Conservation (phyloP, 345 rosid species). For the Nasturtium officinale region DNA sequence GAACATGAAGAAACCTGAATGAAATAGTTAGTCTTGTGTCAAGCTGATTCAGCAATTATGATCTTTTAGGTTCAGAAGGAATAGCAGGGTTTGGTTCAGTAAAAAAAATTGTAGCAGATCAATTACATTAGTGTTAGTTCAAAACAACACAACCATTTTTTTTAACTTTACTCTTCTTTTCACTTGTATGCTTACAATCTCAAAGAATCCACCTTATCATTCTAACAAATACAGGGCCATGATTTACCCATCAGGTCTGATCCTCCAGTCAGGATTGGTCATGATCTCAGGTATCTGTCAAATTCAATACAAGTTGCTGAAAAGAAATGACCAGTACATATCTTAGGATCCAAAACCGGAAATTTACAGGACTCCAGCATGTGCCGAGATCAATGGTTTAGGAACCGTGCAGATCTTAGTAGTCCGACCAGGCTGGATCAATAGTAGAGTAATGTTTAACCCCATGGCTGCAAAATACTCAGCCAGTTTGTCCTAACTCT, state of each 20-base stretch:
- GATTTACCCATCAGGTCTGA: neutral
- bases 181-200: neutral
- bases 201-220: neutral
- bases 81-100: neutral
- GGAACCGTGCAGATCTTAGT: neutral
- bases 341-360: neutral
- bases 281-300: neutral
- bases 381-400: too few species aligned
- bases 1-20: slow-evolving; percentile 82
- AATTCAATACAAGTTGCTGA: slow-evolving; percentile 1
- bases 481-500: too few species aligned
- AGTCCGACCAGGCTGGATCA: neutral
- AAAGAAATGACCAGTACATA: slow-evolving; percentile 1
- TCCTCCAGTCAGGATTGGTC: neutral
- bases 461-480: neutral
- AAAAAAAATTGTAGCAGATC: neutral
- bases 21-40: slow-evolving; percentile 27
- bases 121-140: slow-evolving; percentile 1
- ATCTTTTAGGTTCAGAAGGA: neutral
- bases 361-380: too few species aligned
- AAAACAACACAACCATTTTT: neutral
- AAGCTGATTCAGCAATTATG: neutral
- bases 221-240: neutral
- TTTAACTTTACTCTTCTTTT: neutral
- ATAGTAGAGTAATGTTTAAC: slow-evolving; percentile 2